Evolutionary conservation across 2,329 filamentous ascomycete genomes (phyloP), one percentile per base, ranked within the genome.

Genomic region (Zymoseptoria brevis): DNA sequence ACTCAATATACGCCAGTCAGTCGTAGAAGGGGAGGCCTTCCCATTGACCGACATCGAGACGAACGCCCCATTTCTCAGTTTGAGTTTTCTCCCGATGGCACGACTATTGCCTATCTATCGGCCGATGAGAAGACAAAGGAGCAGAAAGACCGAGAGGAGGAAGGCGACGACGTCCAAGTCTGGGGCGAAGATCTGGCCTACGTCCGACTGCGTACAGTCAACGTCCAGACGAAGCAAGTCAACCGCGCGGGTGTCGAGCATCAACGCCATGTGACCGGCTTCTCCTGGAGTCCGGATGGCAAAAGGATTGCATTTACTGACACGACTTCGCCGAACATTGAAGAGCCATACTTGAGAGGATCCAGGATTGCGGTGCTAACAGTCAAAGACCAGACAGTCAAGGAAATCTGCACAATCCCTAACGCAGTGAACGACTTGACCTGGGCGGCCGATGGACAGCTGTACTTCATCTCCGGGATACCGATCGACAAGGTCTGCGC

Each of bases 111-210:
- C 2, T 75, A 66, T 55, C 45, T 72, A 1, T 68, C 68, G 19
- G 65, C 73, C 8, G 72, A 73, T 49, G 66, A 71, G 57, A 74
- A 74, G 41, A 63, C 66, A 2, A 62, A 67, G 2, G 72, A 72
- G 22, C 61, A 69, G 56, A 71, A 69, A 41, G 66, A 62, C 7
- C 69, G 66, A 2, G 70, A 76, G 11, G 67, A 72, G 8, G 67
- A 67, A 0, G 70, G 71, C 8, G 66, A 71, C 29, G 75, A 74
- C 57, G 68, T 66, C 1, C 63, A 69, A 7, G 71, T 77, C 16
- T 77, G 72, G 70, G 74, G 72, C 24, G 61, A 73, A 45, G 65
- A 71, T 11, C 75, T 71, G 75, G 61, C 70, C 4, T 71, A 66
- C 57, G 65, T 64, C 13, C 68, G 68, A 8, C 62, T 77, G 9